Evolutionary conservation across 192 early-diverging fungal species (phyloP).

Genomic region (Gryganskiella cystojenkinii): DNA sequence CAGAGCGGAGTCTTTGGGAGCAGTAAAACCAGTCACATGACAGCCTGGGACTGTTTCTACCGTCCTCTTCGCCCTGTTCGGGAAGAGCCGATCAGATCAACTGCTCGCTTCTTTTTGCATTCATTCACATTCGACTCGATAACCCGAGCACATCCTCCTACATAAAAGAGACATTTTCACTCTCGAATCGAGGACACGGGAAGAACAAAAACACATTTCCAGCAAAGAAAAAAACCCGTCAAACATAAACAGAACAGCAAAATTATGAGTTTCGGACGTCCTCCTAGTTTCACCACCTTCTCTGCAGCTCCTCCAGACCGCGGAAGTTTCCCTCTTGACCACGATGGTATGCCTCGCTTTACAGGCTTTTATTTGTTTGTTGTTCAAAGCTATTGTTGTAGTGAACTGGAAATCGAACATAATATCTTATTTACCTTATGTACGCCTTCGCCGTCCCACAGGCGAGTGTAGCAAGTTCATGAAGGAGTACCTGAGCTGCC

Average conservation of each 20-base stretch:
- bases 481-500: conserved; percentile 82
- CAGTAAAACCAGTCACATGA: too few species aligned
- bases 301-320: conserved; percentile 81
- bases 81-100: too few species aligned
- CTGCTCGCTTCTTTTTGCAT: too few species aligned
- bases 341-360: conserved; percentile 63
- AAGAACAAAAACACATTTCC: too few species aligned
- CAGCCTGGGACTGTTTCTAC: too few species aligned
- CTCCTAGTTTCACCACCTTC: conserved; percentile 72
- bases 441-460: conserved; percentile 9
- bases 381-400: neutral
- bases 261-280: conserved; percentile 80
- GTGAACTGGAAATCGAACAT: neutral
- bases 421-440: neutral
- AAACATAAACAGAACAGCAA: neutral
- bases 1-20: too few species aligned
- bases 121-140: too few species aligned
- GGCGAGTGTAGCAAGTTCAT: conserved; percentile 87
- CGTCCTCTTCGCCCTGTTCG: too few species aligned
- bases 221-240: too few species aligned
- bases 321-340: conserved; percentile 93
- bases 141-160: too few species aligned
- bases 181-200: too few species aligned
- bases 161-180: too few species aligned
- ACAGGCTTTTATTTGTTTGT: neutral